Evolutionary conservation across 1,284 basidiomycete genomes (phyloP), one percentile per base, ranked within the genome.

Genomic region (Pulveroboletus sp.): DNA sequence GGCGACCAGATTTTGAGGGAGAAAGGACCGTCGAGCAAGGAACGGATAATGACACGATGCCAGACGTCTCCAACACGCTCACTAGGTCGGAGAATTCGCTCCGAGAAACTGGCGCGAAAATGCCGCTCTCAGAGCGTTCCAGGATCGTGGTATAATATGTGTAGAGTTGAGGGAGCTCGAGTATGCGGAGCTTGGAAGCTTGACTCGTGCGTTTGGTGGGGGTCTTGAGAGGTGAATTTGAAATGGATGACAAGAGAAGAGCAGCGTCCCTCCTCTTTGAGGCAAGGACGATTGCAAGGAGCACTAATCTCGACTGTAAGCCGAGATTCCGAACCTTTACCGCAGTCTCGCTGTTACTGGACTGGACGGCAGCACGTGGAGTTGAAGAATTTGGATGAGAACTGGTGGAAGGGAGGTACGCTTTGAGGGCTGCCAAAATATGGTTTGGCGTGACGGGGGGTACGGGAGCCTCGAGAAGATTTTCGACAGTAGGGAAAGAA

Each of bases 71-170:
- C 35, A 92, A 74, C 54, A 92, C 74, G 24, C 82, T 81, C 1
- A 89, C 67, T 2, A 92, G 75, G 61, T 92, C 90, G 0, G 78
- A 76, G 62, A 92, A 92, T 62, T 92, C 90, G 67, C 82, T 87
- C 9, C 89, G 80, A 11, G 86, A 89, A 5, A 87, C 87, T 4
- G 87, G 77, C 0, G 78, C 72, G 62, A 91, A 87, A 12, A 82
- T 68, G 7, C 77, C 78, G 22, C 72, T 74, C 17, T 83, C 81
- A 14, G 78, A 75, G 22, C 86, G 81, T 7, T 77, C 75, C 14
- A 92, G 79, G 44, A 89, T 74, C 2, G 77, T 65, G 31, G 72
- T 68, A 65, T 92, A 92, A 68, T 84, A 91, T 0, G 80, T 67
- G 59, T 91, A 81, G 15, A 92, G 75, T 26, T 83, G 81, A 9